Conservation (phyloP, 2,329 filamentous ascomycete species). For the Neonectria punicea region DNA sequence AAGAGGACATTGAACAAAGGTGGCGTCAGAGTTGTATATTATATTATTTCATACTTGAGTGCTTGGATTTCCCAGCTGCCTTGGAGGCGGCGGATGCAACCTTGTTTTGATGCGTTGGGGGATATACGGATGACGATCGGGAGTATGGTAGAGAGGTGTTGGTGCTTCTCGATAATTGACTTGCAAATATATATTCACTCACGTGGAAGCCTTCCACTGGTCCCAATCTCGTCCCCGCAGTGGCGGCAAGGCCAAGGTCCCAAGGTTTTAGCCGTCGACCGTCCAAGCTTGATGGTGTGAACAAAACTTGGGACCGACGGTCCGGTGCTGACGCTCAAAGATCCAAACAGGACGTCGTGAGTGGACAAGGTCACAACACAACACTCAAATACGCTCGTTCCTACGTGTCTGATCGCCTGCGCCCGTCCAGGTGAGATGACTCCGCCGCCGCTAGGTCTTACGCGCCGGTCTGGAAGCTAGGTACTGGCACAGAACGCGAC, state of each 20-base stretch:
- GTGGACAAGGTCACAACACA: background rate
- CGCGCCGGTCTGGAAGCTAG: background rate
- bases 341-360: background rate
- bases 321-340: background rate
- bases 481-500: background rate
- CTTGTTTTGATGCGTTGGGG: background rate
- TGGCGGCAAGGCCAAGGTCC: background rate
- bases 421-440: background rate
- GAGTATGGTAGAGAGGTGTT: conserved; percentile 16
- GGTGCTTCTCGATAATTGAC: conserved; percentile 13
- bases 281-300: background rate
- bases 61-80: conserved; percentile 4
- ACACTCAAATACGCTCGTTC: background rate
- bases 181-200: conserved; percentile 6
- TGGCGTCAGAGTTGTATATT: conserved; percentile 8
- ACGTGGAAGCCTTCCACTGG: background rate
- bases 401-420: background rate
- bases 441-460: background rate
- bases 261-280: background rate
- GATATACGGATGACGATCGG: conserved; percentile 6
- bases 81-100: background rate
- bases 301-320: background rate
- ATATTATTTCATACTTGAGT: conserved; percentile 6
- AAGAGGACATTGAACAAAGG: background rate
- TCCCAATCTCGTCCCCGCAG: background rate